Evolutionary conservation across 768 basidiomycete genomes (phyloP), one percentile per base, ranked within the genome.

Genomic region (Chalciporus piperatus): DNA sequence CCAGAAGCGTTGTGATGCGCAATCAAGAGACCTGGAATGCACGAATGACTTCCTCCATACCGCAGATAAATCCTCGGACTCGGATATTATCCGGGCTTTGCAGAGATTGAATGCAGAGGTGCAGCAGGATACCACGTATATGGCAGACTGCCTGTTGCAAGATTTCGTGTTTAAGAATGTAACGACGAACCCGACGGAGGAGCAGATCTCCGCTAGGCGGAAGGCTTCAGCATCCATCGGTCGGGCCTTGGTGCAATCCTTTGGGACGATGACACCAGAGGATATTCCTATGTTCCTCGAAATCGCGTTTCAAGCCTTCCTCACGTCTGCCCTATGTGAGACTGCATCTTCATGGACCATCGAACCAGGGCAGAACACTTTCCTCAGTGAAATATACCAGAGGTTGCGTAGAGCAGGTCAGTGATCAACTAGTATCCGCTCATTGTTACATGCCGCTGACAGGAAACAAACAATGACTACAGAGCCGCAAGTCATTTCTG

Each of bases 401-500:
- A 54, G 40, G 17, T 38, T 56, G 40, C 47, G 51, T 37, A 32
- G 12, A 42, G 40, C 4, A 48, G 55, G 55, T 56, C 27, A 54
- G 52, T 12, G 20, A 19, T 28, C 1, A 12, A 25, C 1, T 3
- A 14, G 4, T 16, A 33, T 14, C 20, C 1, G 3, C 38, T 12
- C 28, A 12, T n/a, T 27, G 7, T 7, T 2, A 6, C 1, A 41
- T 20, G 19, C 6, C 17, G 28, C 48, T 56, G 32, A 56, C 35
- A 25, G 33, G 5, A 12, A 9, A 12, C 1, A 32, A 32, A 52
- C 30, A 13, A 10, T 7, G 30, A 2, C 30, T 27, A 28, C 16
- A 58, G 57, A 58, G 11, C 44, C 56, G 3, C 57, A 58, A 44
- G 56, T 56, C 8, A 28, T 53, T 13, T 53, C 50, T 23, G 57